phyloP scores from a whole-genome alignment of 2,329 filamentous ascomycete genomes.

The Xylaria sp. region DNA sequence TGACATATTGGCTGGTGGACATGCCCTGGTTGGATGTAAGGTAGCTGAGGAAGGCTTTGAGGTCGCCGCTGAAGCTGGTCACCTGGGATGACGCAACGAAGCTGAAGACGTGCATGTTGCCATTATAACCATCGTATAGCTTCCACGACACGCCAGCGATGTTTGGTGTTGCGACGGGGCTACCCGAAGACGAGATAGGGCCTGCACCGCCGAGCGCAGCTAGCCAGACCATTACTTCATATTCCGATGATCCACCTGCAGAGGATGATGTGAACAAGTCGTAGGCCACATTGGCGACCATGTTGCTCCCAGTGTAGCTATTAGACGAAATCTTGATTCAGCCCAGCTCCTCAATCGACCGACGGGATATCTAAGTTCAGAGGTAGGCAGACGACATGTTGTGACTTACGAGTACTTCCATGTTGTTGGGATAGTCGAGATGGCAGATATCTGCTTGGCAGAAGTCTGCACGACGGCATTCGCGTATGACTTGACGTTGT shows the following conservation, averaged over 20 bases:
- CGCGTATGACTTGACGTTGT: slow-evolving; percentile 58
- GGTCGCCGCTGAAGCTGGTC: slow-evolving; percentile 62
- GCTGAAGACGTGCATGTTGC: slow-evolving; percentile 65
- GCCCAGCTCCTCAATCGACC: neutral
- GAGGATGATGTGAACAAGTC: slow-evolving; percentile 65
- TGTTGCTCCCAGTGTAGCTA: slow-evolving; percentile 58
- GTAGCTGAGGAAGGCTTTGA: slow-evolving; percentile 64
- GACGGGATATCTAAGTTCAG: neutral
- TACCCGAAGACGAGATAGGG: slow-evolving; percentile 56
- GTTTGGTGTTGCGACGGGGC: slow-evolving; percentile 61
- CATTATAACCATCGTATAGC: slow-evolving; percentile 66
- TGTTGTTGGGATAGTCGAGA: slow-evolving; percentile 51
- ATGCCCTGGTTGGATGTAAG: slow-evolving; percentile 57
- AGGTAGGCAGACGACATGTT: neutral
- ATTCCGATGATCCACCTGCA: slow-evolving; percentile 58
- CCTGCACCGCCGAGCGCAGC: slow-evolving; percentile 45
- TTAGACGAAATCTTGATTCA: neutral
- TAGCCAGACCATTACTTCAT: slow-evolving; percentile 62
- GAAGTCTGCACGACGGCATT: slow-evolving; percentile 53
- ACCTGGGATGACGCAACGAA: slow-evolving; percentile 54
- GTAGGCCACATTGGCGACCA: slow-evolving; percentile 68
- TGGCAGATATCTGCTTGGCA: slow-evolving; percentile 49
- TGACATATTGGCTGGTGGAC: slow-evolving; percentile 59
- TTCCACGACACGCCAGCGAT: slow-evolving; percentile 63
- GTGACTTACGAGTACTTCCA: slow-evolving; percentile 53